Conservation (phyloP, 805 yeast genomes). For the Schwanniomyces vanrijiae region DNA sequence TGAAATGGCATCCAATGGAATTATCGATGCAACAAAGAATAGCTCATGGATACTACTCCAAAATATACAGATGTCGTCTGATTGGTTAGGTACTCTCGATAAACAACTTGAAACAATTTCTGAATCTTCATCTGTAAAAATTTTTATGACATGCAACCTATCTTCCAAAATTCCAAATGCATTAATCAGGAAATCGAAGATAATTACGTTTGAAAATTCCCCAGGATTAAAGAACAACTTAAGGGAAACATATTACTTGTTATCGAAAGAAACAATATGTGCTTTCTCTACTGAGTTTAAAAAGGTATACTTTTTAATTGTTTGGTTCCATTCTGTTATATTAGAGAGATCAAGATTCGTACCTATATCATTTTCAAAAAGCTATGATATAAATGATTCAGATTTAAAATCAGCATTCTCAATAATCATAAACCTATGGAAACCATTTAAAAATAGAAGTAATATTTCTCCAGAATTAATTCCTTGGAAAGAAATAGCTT, state of each 20-base stretch:
- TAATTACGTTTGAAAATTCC: constrained; percentile 60
- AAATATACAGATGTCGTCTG: constrained; percentile 71
- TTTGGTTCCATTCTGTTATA: constrained; percentile 71
- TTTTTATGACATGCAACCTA: constrained; percentile 66
- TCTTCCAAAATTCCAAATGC: constrained; percentile 52
- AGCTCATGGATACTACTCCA: constrained; percentile 79
- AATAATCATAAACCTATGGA: constrained; percentile 45
- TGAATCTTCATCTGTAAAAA: constrained; percentile 38
- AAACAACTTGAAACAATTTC: constrained; percentile 37
- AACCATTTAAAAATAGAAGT: constrained; percentile 19
- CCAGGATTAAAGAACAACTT: constrained; percentile 58
- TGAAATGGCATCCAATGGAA: constrained; percentile 54
- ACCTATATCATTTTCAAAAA: constrained; percentile 61
- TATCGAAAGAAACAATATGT: constrained; percentile 13
- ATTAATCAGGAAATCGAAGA: constrained; percentile 52
- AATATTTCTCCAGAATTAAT: constrained; percentile 47
- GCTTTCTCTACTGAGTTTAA: constrained; percentile 42
- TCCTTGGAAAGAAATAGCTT: constrained; percentile 55
- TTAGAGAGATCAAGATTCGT: constrained; percentile 57
- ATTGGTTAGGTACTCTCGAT: constrained; percentile 60
- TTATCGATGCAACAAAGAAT: constrained; percentile 41
- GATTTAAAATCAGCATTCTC: constrained; percentile 56
- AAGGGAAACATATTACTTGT: constrained; percentile 31
- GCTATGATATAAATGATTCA: constrained; percentile 71
- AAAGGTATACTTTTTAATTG: constrained; percentile 51